Conservation (phyloP, 805 yeast species). For the Sugiyamaella floridensis region DNA sequence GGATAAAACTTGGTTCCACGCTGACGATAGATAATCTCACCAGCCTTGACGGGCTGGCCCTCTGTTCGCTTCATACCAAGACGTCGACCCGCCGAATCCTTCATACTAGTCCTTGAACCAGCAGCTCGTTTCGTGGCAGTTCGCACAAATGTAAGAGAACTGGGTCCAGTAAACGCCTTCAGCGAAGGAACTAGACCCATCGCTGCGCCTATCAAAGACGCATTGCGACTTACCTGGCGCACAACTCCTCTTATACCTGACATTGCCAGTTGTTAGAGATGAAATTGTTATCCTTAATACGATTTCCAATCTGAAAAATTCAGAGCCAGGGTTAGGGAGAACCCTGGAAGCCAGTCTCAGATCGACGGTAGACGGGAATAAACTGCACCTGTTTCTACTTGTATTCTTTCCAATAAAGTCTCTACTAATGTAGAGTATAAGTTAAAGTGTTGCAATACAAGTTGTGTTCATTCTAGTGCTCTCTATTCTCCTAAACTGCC, state of each 20-base stretch:
- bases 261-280: background rate
- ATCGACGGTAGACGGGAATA: too few relatives aligned
- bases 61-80: slow-evolving; percentile 86
- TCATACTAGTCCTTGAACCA: slow-evolving; percentile 89
- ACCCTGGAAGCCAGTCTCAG: too few relatives aligned
- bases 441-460: too few relatives aligned
- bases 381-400: too few relatives aligned
- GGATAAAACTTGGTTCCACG: slow-evolving; percentile 94
- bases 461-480: too few relatives aligned
- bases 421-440: too few relatives aligned
- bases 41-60: slow-evolving; percentile 66
- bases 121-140: slow-evolving; percentile 90
- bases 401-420: too few relatives aligned
- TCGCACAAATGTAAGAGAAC: slow-evolving; percentile 43
- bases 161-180: background rate
- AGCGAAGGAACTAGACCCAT: background rate
- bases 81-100: slow-evolving; percentile 91
- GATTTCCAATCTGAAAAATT: too few relatives aligned
- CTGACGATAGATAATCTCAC: slow-evolving; percentile 86
- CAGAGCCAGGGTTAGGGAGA: too few relatives aligned
- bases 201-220: background rate
- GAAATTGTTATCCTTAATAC: background rate
- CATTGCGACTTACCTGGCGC: background rate
- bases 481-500: too few relatives aligned
- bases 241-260: background rate